phyloP scores from a whole-genome alignment of 1,284 basidiomycete genomes.

The Ceratobasidium sp. region DNA sequence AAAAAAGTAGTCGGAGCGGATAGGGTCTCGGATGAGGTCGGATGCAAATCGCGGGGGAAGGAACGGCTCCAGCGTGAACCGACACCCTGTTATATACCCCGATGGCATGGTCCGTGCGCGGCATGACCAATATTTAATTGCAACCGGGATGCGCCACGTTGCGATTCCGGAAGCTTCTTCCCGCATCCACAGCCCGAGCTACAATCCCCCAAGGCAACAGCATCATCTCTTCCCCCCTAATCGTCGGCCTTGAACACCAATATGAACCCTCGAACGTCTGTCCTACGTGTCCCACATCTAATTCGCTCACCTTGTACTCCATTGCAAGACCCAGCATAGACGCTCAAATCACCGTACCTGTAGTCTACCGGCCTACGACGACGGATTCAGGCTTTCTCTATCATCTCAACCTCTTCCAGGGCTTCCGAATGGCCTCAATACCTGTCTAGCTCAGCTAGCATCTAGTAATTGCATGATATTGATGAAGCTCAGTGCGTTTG shows the following conservation, averaged over 20 bases:
- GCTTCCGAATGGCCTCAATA: not conserved
- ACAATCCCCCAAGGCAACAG: too few relatives aligned
- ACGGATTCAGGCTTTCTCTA: too few relatives aligned
- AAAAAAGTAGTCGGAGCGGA: slow-evolving; percentile 31
- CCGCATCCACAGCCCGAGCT: slow-evolving; percentile 12
- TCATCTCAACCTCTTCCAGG: not conserved
- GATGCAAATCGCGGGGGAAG: slow-evolving; percentile 34
- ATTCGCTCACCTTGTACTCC: too few relatives aligned
- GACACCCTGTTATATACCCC: slow-evolving; percentile 40
- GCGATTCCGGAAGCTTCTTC: slow-evolving; percentile 37
- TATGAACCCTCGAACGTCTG: too few relatives aligned
- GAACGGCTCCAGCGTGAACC: slow-evolving; percentile 23
- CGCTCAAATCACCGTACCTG: too few relatives aligned
- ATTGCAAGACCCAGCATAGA: too few relatives aligned
- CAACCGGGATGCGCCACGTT: slow-evolving; percentile 19
- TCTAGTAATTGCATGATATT: not conserved
- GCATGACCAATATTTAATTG: slow-evolving; percentile 34
- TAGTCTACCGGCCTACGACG: too few relatives aligned
- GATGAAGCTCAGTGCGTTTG: slow-evolving; percentile 4
- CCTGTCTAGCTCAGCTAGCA: not conserved
- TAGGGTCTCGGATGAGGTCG: slow-evolving; percentile 30
- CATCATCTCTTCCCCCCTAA: too few relatives aligned
- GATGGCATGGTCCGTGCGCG: slow-evolving; percentile 25
- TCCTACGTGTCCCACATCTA: too few relatives aligned
- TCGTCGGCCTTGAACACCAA: too few relatives aligned